Percentiles rank a stretch among this genome's conserved stretches.
Evolutionary conservation across 2,329 filamentous ascomycete species (phyloP).

Genomic region (Leptographium flavum): DNA sequence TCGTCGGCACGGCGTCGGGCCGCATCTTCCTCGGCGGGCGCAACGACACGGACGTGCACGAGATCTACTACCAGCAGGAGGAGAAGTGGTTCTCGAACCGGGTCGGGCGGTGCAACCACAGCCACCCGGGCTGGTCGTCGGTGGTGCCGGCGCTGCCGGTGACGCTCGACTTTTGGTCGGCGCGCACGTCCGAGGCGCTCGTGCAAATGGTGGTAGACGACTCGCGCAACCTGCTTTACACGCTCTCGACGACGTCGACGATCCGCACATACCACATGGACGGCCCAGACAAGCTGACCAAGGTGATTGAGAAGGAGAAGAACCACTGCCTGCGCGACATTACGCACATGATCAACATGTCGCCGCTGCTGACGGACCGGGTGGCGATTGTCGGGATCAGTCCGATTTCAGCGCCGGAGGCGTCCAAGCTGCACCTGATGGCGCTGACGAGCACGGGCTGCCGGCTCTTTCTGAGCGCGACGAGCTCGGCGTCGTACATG

Average conservation of each 20-base stretch:
- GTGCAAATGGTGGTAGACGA: constrained; percentile 79
- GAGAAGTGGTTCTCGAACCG: constrained; percentile 91
- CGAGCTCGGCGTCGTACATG: constrained; percentile 57
- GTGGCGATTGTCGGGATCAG: constrained; percentile 73
- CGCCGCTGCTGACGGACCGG: constrained; percentile 53
- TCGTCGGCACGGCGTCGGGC: constrained; percentile 70
- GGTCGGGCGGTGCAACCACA: constrained; percentile 82
- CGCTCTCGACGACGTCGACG: constrained; percentile 73
- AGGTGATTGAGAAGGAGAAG: constrained; percentile 52
- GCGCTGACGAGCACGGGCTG: constrained; percentile 84
- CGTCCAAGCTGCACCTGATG: constrained; percentile 74
- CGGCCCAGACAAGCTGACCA: constrained; percentile 41
- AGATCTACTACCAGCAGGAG: constrained; percentile 92
- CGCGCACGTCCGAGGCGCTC: constrained; percentile 47
- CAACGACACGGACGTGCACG: constrained; percentile 75
- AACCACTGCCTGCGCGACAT: constrained; percentile 54
- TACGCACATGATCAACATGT: constrained; percentile 69
- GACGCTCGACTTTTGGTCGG: constrained; percentile 31
- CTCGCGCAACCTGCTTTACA: constrained; percentile 76
- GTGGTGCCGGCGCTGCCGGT: constrained; percentile 38
- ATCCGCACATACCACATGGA: constrained; percentile 89
- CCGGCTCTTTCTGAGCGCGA: constrained; percentile 82
- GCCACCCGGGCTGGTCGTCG: constrained; percentile 55
- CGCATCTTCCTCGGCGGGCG: constrained; percentile 86
- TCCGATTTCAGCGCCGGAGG: constrained; percentile 65